Evolutionary conservation across 192 early-diverging fungal species (phyloP).

Genomic region (Backusella westeae): DNA sequence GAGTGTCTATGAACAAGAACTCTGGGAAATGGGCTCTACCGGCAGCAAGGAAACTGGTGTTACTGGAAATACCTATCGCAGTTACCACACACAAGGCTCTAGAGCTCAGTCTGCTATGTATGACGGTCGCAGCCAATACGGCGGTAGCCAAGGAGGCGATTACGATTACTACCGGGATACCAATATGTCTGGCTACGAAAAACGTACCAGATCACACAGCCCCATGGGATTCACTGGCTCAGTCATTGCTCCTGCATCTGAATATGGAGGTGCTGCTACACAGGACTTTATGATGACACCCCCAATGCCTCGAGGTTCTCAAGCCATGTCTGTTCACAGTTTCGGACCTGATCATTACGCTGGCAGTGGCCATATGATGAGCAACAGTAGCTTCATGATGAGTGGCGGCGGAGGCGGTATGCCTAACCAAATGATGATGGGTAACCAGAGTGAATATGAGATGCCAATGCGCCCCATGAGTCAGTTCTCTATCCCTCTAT

Average conservation of each 20-base stretch:
- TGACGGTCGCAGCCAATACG: slow-evolving; percentile 34
- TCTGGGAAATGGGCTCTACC: slow-evolving; percentile 62
- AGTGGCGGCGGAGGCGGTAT: neutral
- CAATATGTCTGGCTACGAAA: slow-evolving; percentile 17
- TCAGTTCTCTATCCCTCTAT: slow-evolving; percentile 37
- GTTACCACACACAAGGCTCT: slow-evolving; percentile 30
- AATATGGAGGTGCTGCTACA: slow-evolving; percentile 18
- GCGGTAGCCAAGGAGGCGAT: slow-evolving; percentile 36
- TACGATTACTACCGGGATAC: slow-evolving; percentile 37
- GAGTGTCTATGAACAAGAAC: slow-evolving; percentile 82
- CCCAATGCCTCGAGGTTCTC: slow-evolving; percentile 17
- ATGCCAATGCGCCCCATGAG: slow-evolving; percentile 19
- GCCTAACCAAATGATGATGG: slow-evolving; percentile 4
- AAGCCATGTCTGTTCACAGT: slow-evolving; percentile 8
- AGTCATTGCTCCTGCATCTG: slow-evolving; percentile 19
- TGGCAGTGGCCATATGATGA: slow-evolving; percentile 9
- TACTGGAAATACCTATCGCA: slow-evolving; percentile 38
- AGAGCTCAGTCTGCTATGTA: slow-evolving; percentile 16
- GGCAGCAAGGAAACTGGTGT: slow-evolving; percentile 50
- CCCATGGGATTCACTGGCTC: slow-evolving; percentile 23
- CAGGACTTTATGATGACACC: slow-evolving; percentile 12
- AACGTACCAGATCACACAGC: slow-evolving; percentile 17
- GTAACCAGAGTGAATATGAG: slow-evolving; percentile 12
- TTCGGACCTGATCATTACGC: slow-evolving; percentile 7
- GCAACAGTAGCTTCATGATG: neutral